Base-by-base conservation (phyloP, 306 rosid genomes). In the Arachis hypogaea region DNA sequence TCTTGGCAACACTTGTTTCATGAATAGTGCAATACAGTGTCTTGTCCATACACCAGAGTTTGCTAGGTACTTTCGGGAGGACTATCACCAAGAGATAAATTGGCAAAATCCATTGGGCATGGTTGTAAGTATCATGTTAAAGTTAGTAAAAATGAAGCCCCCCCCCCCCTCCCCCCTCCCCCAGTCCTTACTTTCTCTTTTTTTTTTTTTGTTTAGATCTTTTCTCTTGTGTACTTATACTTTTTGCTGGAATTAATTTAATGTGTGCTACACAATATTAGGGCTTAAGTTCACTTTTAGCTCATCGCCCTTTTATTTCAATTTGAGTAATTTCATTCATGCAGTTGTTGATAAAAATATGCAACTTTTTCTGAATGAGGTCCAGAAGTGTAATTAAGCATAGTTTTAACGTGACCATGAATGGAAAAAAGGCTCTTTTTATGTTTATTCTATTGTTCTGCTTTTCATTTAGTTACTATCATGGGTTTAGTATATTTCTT, bases 1-100 rank as follows among this genome's bases (percentile, higher is more conserved):
- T 82, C 97, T 94, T 74, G 98, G 98, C 81, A 94, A 94, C 81
- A 94, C 98, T 52, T 94, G 98, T 89, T 94, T 91, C 80, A 94
- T 94, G 98, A 94, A 94, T 84, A 91, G 98, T 80, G 97, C 98
- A 7, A 88, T 94, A 60, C 98, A 94, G 71, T 91, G 98, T 76
- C 98, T 94, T 69, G 97, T 94, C 79, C 97, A 94, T 77, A 91
- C 98, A 14, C 98, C 97, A 12, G 98, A 94, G 81, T 91, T 94
- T 49, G 93, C 97, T 59, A 86, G 78, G 85, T 94, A 91, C 83
- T 94, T 94, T 72, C 86, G 91, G 75, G 98, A 94, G 80, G 96
- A 94, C 82, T 94, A 94, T 83, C 98, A 94, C 58, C 95, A 71
- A 82, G 98, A 94, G 87, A 94, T 94, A 77, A 94, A 94, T 70